A percentile compares a stretch with the other conserved stretches of the same genome.
These are phyloP conservation scores for Amniculicola lignicola DNA, from an alignment of 495 filamentous ascomycete genomes.

Conservation along the genomic window DNA sequence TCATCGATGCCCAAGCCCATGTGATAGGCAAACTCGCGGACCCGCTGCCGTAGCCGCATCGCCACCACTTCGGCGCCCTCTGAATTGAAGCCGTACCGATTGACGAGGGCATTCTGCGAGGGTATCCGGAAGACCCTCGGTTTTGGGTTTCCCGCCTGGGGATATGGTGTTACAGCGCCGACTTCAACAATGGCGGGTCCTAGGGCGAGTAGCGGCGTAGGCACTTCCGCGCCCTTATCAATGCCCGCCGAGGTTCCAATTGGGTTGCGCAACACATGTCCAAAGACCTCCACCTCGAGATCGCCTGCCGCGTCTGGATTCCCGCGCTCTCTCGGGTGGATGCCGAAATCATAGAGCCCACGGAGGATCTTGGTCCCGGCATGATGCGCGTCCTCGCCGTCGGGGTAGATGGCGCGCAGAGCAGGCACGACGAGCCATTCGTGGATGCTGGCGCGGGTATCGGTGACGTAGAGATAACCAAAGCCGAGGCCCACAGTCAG, in stretches of 20 bases:
- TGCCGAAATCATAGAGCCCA: slow-evolving; percentile 56
- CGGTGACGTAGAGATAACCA: slow-evolving; percentile 76
- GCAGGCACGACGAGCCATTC: slow-evolving; percentile 72
- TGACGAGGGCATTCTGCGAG: slow-evolving; percentile 79
- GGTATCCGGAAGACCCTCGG: slow-evolving; percentile 85
- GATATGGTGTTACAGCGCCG: slow-evolving; percentile 79
- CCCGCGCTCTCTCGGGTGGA: slow-evolving; percentile 73
- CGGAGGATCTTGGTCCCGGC: slow-evolving; percentile 66
- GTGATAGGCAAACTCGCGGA: slow-evolving; percentile 69
- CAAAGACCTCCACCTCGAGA: slow-evolving; percentile 67
- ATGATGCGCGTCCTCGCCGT: slow-evolving; percentile 91
- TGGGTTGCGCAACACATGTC: slow-evolving; percentile 72
- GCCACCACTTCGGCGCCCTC: slow-evolving; percentile 85
- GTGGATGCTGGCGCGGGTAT: slow-evolving; percentile 85
- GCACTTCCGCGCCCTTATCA: slow-evolving; percentile 89
- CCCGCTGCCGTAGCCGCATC: slow-evolving; percentile 69
- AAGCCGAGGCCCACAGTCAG: slow-evolving; percentile 51
- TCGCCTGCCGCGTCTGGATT: slow-evolving; percentile 51
- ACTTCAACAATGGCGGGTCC: slow-evolving; percentile 85
- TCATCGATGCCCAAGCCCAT: slow-evolving; percentile 62
- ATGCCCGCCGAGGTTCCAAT: slow-evolving; percentile 90
- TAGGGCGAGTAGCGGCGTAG: slow-evolving; percentile 73
- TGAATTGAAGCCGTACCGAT: slow-evolving; percentile 93
- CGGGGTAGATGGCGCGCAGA: slow-evolving; percentile 66
- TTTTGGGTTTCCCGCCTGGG: slow-evolving; percentile 80